Conservation (phyloP, 495 filamentous ascomycete species). For the Aspergillus ellipticus region DNA sequence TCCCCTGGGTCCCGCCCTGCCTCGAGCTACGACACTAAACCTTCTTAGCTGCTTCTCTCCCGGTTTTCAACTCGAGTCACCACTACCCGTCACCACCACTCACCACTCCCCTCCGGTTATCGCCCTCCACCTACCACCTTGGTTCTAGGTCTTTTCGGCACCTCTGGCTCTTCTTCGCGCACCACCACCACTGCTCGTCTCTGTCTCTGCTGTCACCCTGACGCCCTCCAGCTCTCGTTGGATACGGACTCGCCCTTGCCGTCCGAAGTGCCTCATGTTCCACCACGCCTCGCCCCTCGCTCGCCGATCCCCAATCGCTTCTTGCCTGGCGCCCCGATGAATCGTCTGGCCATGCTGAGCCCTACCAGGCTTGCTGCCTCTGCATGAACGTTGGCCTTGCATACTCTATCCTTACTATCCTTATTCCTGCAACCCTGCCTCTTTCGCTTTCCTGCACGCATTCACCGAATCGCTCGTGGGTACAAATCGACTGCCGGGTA, state of each 20-base stretch:
- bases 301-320: slow-evolving; percentile 4
- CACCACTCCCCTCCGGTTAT: too few relatives aligned
- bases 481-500: neutral
- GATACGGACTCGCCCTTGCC: neutral
- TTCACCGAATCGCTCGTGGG: neutral
- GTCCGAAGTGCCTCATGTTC: slow-evolving; percentile 12
- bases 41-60: neutral
- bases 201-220: too few relatives aligned
- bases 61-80: too few relatives aligned
- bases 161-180: too few relatives aligned
- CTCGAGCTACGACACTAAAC: neutral
- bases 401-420: neutral
- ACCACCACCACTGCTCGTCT: too few relatives aligned
- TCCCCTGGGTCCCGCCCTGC: too few relatives aligned
- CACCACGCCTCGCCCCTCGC: slow-evolving; percentile 16
- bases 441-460: neutral
- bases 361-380: slow-evolving; percentile 5
- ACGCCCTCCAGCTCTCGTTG: too few relatives aligned
- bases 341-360: slow-evolving; percentile 16
- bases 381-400: slow-evolving; percentile 9
- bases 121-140: too few relatives aligned
- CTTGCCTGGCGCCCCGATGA: slow-evolving; percentile 14
- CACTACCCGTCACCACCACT: too few relatives aligned
- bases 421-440: neutral
- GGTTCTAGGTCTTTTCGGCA: too few relatives aligned